These are phyloP conservation scores for Hypoxylon sp. DNA, from an alignment of 2,329 filamentous ascomycete species.

Conservation along the genomic window DNA sequence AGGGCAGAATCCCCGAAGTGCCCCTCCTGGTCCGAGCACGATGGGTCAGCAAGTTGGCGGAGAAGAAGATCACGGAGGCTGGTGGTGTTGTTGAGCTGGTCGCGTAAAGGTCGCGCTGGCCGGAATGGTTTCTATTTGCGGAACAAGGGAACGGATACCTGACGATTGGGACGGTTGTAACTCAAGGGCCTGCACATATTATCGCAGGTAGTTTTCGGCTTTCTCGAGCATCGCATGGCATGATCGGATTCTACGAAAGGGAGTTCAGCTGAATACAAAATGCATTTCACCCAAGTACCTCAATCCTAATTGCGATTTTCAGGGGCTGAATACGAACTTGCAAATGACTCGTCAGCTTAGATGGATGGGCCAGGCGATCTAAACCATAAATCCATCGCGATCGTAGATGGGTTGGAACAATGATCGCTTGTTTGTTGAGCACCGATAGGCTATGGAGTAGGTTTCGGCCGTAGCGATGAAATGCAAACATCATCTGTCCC, in stretches of 20 bases:
- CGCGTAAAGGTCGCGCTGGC: constrained; percentile 70
- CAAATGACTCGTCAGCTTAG: neutral
- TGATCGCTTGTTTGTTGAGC: neutral
- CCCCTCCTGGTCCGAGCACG: constrained; percentile 94
- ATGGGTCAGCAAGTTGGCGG: constrained; percentile 95
- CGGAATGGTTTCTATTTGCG: constrained; percentile 42
- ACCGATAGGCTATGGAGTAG: neutral
- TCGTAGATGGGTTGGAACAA: neutral
- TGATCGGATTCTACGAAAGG: constrained; percentile 49
- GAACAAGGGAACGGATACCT: constrained; percentile 46
- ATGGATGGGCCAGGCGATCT: neutral
- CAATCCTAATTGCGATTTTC: constrained; percentile 24
- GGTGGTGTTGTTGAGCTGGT: constrained; percentile 97
- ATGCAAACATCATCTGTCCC: neutral
- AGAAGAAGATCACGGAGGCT: constrained; percentile 99
- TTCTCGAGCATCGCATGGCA: constrained; percentile 50
- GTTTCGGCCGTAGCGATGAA: neutral
- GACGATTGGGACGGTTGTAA: constrained; percentile 47
- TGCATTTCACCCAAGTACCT: constrained; percentile 45
- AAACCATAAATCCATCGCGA: neutral
- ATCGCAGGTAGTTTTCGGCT: constrained; percentile 45
- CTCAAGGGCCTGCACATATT: constrained; percentile 42
- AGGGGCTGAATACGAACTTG: constrained; percentile 1
- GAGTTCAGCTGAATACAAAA: constrained; percentile 50
- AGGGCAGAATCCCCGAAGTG: constrained; percentile 93